phyloP scores from a whole-genome alignment of 2,329 filamentous ascomycete genomes.

The Ophiosphaerella korrae region DNA sequence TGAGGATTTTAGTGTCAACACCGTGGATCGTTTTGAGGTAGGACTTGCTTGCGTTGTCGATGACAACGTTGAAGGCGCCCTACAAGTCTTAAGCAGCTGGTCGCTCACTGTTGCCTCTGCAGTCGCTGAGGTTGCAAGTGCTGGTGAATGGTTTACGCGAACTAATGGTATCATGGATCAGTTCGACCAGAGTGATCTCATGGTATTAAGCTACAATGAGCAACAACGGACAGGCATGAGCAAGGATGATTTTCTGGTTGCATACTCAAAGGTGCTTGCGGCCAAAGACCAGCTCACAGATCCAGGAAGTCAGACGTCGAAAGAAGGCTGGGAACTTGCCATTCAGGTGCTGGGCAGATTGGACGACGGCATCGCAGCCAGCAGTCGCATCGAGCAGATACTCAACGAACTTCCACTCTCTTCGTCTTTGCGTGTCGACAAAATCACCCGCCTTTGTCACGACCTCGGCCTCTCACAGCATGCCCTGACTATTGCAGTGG shows the following conservation, averaged over 20 bases:
- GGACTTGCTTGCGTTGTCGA: constrained; percentile 82
- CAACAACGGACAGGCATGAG: constrained; percentile 55
- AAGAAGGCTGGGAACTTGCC: constrained; percentile 87
- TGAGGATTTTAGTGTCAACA: constrained; percentile 72
- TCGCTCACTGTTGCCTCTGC: constrained; percentile 79
- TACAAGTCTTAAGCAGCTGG: constrained; percentile 77
- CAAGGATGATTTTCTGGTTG: constrained; percentile 78
- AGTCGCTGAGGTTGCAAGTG: constrained; percentile 81
- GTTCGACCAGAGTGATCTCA: constrained; percentile 82
- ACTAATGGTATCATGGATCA: constrained; percentile 62
- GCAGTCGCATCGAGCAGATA: constrained; percentile 74
- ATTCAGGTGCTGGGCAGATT: constrained; percentile 82
- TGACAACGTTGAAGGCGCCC: constrained; percentile 75
- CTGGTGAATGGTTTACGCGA: constrained; percentile 78
- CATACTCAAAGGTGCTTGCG: constrained; percentile 72
- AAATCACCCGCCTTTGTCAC: constrained; percentile 77
- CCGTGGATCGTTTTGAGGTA: constrained; percentile 76
- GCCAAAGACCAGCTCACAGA: constrained; percentile 50
- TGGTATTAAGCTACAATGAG: constrained; percentile 71
- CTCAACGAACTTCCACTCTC: constrained; percentile 74
- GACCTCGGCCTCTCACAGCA: constrained; percentile 78
- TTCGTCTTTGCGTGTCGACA: constrained; percentile 75
- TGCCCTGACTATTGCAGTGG: constrained; percentile 81
- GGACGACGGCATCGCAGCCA: constrained; percentile 72
- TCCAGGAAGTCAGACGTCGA: constrained; percentile 35